These are phyloP conservation scores for Cryptosporidium xiaoi DNA, from an alignment of 169 alveolate species.

Conservation along the genomic window DNA sequence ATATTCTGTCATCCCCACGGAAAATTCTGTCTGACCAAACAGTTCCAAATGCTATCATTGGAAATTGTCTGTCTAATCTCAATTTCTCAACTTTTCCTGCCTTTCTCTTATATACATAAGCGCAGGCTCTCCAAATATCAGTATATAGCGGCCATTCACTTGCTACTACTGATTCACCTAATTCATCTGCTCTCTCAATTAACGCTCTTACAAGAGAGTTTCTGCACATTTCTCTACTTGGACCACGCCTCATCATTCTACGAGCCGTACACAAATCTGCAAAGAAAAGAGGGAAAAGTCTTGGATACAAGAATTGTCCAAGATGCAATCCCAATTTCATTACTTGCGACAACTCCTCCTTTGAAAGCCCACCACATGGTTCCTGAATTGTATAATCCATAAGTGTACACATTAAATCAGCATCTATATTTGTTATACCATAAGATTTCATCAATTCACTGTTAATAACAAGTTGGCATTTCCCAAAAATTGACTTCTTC, in stretches of 20 bases:
- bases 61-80: slow-evolving; percentile 19
- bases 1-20: slow-evolving; percentile 20
- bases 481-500: slow-evolving; percentile 48
- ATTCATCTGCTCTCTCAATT: slow-evolving; percentile 54
- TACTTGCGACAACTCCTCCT: slow-evolving; percentile 49
- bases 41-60: slow-evolving; percentile 46
- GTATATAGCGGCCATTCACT: slow-evolving; percentile 45
- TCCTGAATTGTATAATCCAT: slow-evolving; percentile 69
- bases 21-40: slow-evolving; percentile 48
- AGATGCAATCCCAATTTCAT: slow-evolving; percentile 60
- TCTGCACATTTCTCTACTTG: slow-evolving; percentile 64
- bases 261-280: slow-evolving; percentile 53
- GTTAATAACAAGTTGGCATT: slow-evolving; percentile 41
- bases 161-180: slow-evolving; percentile 12
- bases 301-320: slow-evolving; percentile 60
- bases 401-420: slow-evolving; percentile 47
- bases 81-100: slow-evolving; percentile 29
- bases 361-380: slow-evolving; percentile 40
- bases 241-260: slow-evolving; percentile 72
- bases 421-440: slow-evolving; percentile 70
- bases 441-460: slow-evolving; percentile 25
- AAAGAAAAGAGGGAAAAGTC: slow-evolving; percentile 47
- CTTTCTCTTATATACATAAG: slow-evolving; percentile 65
- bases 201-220: slow-evolving; percentile 43
- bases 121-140: slow-evolving; percentile 69